Evolutionary conservation across 2,329 filamentous ascomycete species (phyloP), one percentile per base, ranked within the genome.

Genomic region (Alternaria alternata): DNA sequence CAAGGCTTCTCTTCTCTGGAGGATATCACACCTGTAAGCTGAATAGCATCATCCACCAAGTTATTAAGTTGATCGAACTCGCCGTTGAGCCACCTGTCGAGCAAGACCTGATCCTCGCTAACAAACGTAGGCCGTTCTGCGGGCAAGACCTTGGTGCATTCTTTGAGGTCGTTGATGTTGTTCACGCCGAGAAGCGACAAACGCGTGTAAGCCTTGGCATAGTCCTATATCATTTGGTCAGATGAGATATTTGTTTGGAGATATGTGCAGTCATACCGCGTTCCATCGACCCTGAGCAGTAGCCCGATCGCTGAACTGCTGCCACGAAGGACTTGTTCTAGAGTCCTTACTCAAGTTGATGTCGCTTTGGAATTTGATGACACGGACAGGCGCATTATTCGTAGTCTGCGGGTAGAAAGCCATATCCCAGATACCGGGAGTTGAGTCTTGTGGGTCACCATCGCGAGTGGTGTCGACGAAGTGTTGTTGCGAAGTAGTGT

Each of bases 101-200:
- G 52, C 11, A 75, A 24, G 1, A 64, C 62, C 44, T 75, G 71
- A 42, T 76, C 73, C 51, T 74, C 59, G 42, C 54, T 72, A 3
- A 67, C 62, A 39, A 78, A 77, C 0, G 59, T 62, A 7, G 57
- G 68, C 6, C 66, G 64, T 26, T 51, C 66, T 3, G 66, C 67
- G 0, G 78, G 85, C 9, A 87, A 73, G 3, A 83, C 83, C 65
- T 82, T 81, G 9, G 83, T 85, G 79, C 85, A 87, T 63, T 87
- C 85, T 16, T 81, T 84, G 43, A 87, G 74, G 22, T 78, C 72
- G 71, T 87, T 87, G 72, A 87, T 83, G 67, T 86, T 86, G 67
- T 84, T 80, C 14, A 87, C 84, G 3, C 85, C 86, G 11, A 88
- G 81, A 3, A 87, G 75, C 32, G 81, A 84, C 38, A 88, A 77